These are phyloP conservation scores for Ciborinia camelliae DNA, from an alignment of 2,329 filamentous ascomycete genomes.

Conservation along the genomic window DNA sequence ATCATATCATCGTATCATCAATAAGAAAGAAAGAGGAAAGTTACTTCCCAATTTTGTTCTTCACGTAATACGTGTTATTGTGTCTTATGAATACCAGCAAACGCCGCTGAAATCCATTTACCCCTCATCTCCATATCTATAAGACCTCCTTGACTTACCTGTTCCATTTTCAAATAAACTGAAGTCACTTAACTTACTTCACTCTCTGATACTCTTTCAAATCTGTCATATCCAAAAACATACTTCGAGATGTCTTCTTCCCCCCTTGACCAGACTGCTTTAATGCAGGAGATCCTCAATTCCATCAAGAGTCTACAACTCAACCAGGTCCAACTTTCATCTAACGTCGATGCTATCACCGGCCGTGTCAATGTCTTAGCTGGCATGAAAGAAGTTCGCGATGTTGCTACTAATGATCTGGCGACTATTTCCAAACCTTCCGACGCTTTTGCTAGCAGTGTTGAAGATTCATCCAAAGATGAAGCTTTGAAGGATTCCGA, in stretches of 20 bases:
- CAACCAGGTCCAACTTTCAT: conserved; percentile 53
- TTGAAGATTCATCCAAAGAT: conserved; percentile 24
- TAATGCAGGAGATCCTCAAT: conserved; percentile 54
- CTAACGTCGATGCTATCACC: conserved; percentile 57
- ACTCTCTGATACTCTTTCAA: neutral
- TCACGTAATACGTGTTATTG: conserved; percentile 13
- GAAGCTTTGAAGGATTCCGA: conserved; percentile 19
- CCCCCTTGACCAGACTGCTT: conserved; percentile 29
- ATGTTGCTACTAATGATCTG: conserved; percentile 41
- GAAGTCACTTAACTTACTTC: neutral
- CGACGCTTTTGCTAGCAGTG: conserved; percentile 21
- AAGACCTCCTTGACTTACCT: neutral
- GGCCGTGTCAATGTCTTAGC: conserved; percentile 59
- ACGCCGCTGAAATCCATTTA: neutral
- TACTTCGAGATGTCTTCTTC: conserved; percentile 21
- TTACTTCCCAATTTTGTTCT: neutral
- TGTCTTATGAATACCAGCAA: conserved; percentile 2
- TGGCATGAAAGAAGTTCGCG: conserved; percentile 54
- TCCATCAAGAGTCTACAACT: conserved; percentile 53
- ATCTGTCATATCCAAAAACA: neutral
- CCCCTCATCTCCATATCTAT: conserved; percentile 4
- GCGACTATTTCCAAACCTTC: conserved; percentile 21
- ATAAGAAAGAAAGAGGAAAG: conserved; percentile 2
- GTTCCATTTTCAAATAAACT: neutral
- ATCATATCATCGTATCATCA: neutral